phyloP scores from a whole-genome alignment of 2,329 filamentous ascomycete species.

The Colletotrichum lindemuthianum region DNA sequence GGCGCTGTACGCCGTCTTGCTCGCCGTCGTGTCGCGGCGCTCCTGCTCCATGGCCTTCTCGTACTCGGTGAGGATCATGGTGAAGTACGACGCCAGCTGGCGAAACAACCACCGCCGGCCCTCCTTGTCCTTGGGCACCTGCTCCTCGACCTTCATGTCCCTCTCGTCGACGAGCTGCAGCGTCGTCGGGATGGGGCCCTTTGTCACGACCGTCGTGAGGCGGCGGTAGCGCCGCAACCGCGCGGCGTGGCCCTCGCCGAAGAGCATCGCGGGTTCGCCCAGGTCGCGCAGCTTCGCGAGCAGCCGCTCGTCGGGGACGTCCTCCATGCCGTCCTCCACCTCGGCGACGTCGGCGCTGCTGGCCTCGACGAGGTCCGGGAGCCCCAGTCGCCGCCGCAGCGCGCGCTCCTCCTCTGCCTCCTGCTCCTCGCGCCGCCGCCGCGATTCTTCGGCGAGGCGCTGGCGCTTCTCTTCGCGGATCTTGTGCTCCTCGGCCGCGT shows the following conservation, averaged over 20 bases:
- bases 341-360: slow-evolving; percentile 52
- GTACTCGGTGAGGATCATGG: slow-evolving; percentile 93
- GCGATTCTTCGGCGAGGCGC: slow-evolving; percentile 83
- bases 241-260: slow-evolving; percentile 81
- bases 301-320: slow-evolving; percentile 78
- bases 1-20: slow-evolving; percentile 82
- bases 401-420: slow-evolving; percentile 78
- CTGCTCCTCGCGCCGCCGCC: slow-evolving; percentile 73
- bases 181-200: slow-evolving; percentile 88
- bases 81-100: slow-evolving; percentile 94
- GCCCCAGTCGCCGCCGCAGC: slow-evolving; percentile 78
- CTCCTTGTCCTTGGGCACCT: slow-evolving; percentile 70
- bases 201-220: slow-evolving; percentile 69
- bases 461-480: slow-evolving; percentile 84
- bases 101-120: slow-evolving; percentile 79
- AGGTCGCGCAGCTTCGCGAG: slow-evolving; percentile 73
- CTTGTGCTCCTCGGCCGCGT: slow-evolving; percentile 75
- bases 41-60: slow-evolving; percentile 78
- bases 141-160: slow-evolving; percentile 84
- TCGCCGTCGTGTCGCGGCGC: slow-evolving; percentile 73
- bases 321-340: slow-evolving; percentile 61
- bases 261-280: slow-evolving; percentile 78
- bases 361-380: slow-evolving; percentile 74
- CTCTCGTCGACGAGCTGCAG: slow-evolving; percentile 82
- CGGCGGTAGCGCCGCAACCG: slow-evolving; percentile 77